These are phyloP conservation scores for Penicillium psychrofluorescens DNA, from an alignment of 495 filamentous ascomycete species.

Conservation along the genomic window DNA sequence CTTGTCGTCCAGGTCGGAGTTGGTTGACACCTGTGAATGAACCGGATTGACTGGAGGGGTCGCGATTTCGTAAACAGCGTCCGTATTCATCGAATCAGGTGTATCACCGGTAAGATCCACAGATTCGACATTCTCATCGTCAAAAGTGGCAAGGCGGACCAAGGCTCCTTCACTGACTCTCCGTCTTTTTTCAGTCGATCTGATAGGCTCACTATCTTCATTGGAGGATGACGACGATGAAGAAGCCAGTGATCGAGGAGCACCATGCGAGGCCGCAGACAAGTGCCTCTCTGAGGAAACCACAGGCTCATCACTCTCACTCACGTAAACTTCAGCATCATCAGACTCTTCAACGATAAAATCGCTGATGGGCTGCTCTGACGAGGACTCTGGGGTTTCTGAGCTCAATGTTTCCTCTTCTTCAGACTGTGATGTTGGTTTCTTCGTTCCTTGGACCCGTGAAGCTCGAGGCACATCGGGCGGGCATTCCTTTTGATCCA, in stretches of 20 bases:
- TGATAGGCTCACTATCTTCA: too few relatives aligned
- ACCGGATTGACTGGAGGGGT: constrained; percentile 25
- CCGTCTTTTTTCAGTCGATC: too few relatives aligned
- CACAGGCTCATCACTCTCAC: too few relatives aligned
- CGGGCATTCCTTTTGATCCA: constrained; percentile 44
- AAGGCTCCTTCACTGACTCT: too few relatives aligned
- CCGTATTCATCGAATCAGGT: constrained; percentile 1
- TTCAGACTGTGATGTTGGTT: constrained; percentile 7
- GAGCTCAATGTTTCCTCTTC: constrained; percentile 37
- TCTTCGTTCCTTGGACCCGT: constrained; percentile 1
- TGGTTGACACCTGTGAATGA: background rate
- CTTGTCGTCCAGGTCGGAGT: background rate
- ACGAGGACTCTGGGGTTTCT: background rate
- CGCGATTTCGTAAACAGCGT: constrained; percentile 1
- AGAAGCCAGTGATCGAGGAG: too few relatives aligned
- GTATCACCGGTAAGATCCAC: background rate
- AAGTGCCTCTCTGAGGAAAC: too few relatives aligned
- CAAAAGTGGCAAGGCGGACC: too few relatives aligned
- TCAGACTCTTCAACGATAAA: constrained; percentile 27
- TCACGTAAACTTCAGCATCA: constrained; percentile 1
- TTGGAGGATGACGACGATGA: too few relatives aligned
- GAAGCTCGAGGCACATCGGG: constrained; percentile 31
- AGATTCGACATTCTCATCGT: background rate
- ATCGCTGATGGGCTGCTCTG: background rate
- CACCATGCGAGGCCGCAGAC: too few relatives aligned